These are phyloP conservation scores for Cladosporium oxysporum DNA, from an alignment of 2,329 filamentous ascomycete genomes.

Conservation along the genomic window DNA sequence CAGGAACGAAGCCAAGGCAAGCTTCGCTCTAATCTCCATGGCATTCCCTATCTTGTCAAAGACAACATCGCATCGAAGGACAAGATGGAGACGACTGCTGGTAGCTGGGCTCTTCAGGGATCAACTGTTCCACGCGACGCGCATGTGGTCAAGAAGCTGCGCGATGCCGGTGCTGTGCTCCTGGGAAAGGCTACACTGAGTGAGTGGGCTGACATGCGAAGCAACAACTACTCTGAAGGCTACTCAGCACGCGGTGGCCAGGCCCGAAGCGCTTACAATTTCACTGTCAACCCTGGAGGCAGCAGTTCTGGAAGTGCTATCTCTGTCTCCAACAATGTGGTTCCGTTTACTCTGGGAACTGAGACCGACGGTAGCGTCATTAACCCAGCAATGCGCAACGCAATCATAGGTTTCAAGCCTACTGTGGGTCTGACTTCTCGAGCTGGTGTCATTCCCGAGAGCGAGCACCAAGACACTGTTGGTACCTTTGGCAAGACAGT, in stretches of 20 bases:
- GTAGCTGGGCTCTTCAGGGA: constrained; percentile 66
- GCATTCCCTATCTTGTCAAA: constrained; percentile 74
- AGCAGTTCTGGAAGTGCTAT: constrained; percentile 67
- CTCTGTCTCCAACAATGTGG: constrained; percentile 64
- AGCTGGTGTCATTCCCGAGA: constrained; percentile 60
- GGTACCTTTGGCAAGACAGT: constrained; percentile 69
- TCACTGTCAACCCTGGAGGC: constrained; percentile 68
- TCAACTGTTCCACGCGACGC: constrained; percentile 69
- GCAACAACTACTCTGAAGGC: constrained; percentile 67
- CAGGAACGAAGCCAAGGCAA: constrained; percentile 58
- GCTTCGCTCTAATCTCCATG: constrained; percentile 68
- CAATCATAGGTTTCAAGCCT: constrained; percentile 72
- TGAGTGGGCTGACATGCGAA: constrained; percentile 75
- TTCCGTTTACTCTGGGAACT: constrained; percentile 68
- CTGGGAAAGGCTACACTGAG: constrained; percentile 70
- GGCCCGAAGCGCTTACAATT: constrained; percentile 66
- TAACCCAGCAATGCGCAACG: constrained; percentile 69
- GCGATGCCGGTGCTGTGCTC: constrained; percentile 66
- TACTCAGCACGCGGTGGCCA: constrained; percentile 67
- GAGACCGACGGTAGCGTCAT: constrained; percentile 72
- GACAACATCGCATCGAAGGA: constrained; percentile 72
- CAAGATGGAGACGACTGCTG: constrained; percentile 72
- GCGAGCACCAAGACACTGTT: constrained; percentile 67
- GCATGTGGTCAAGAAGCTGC: constrained; percentile 61
- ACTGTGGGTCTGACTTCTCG: constrained; percentile 72